phyloP scores from a whole-genome alignment of 768 basidiomycete species.

The Tylopilus felleus region DNA sequence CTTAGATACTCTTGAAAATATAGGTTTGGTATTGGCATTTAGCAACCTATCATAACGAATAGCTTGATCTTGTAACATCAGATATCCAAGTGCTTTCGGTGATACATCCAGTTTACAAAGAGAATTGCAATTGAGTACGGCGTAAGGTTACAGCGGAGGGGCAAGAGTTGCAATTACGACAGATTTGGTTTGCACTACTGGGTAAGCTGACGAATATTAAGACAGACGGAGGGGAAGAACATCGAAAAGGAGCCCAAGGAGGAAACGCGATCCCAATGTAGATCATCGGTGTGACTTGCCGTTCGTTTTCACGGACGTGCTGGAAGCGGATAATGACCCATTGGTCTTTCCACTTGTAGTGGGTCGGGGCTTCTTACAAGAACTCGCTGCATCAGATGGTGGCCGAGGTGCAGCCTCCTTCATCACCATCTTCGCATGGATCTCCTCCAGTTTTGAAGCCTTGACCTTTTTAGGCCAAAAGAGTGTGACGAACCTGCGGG shows the following conservation, averaged over 20 bases:
- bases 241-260: conserved; percentile 23
- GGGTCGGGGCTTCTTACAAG: conserved; percentile 59
- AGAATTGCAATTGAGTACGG: conserved; percentile 15
- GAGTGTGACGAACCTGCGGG: conserved; percentile 79
- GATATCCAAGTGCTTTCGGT: conserved; percentile 10
- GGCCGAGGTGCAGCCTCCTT: conserved; percentile 70
- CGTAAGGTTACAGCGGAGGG: conserved; percentile 24
- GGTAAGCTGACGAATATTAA: conserved; percentile 22
- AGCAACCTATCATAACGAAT: conserved; percentile 3
- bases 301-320: conserved; percentile 48
- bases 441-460: conserved; percentile 89
- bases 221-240: conserved; percentile 12
- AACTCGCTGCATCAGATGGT: conserved; percentile 43
- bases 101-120: conserved; percentile 12
- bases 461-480: conserved; percentile 99
- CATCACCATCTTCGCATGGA: conserved; percentile 94
- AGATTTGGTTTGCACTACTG: conserved; percentile 25
- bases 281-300: conserved; percentile 60
- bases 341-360: conserved; percentile 50
- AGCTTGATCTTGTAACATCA: conserved; percentile 24
- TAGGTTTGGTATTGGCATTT: conserved; percentile 3
- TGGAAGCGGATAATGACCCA: conserved; percentile 44
- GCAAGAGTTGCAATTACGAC: conserved; percentile 28
- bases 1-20: conserved; percentile 9
- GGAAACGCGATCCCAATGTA: conserved; percentile 7